A percentile compares a stretch with the other conserved stretches of the same genome.
Evolutionary conservation across 306 rosid genomes (phyloP).

Genomic region (Dicorynia guianensis): DNA sequence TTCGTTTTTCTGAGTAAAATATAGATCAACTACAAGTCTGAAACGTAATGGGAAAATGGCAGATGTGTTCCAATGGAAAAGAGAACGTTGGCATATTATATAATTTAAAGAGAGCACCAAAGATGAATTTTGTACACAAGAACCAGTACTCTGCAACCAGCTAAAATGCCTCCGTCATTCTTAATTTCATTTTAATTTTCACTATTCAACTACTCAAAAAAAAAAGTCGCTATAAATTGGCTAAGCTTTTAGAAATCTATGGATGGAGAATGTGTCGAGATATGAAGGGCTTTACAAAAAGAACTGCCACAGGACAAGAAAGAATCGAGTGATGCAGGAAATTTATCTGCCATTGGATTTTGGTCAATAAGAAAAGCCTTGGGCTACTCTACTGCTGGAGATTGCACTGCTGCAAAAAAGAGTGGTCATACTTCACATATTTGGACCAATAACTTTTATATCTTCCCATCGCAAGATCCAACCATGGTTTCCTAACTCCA

Average conservation of each 20-base stretch:
- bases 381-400: slow-evolving; percentile 48
- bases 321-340: slow-evolving; percentile 35
- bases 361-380: neutral
- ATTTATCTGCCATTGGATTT: neutral
- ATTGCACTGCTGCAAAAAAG: slow-evolving; percentile 65
- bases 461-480: slow-evolving; percentile 58
- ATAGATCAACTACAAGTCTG: too few species aligned
- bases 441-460: slow-evolving; percentile 62
- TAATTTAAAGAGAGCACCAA: neutral
- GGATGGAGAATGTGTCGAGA: slow-evolving; percentile 32
- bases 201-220: neutral
- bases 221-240: neutral
- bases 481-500: slow-evolving; percentile 72
- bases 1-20: too few species aligned
- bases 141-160: slow-evolving; percentile 13
- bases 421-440: slow-evolving; percentile 53
- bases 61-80: too few species aligned
- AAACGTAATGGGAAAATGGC: neutral
- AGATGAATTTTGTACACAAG: slow-evolving; percentile 41
- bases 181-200: slow-evolving; percentile 41
- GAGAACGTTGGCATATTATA: too few species aligned
- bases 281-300: slow-evolving; percentile 56
- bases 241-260: slow-evolving; percentile 42
- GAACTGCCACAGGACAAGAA: slow-evolving; percentile 42
- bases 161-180: neutral